These are phyloP conservation scores for Erodium moschatum DNA, from an alignment of 441 rosid species.

Conservation along the genomic window DNA sequence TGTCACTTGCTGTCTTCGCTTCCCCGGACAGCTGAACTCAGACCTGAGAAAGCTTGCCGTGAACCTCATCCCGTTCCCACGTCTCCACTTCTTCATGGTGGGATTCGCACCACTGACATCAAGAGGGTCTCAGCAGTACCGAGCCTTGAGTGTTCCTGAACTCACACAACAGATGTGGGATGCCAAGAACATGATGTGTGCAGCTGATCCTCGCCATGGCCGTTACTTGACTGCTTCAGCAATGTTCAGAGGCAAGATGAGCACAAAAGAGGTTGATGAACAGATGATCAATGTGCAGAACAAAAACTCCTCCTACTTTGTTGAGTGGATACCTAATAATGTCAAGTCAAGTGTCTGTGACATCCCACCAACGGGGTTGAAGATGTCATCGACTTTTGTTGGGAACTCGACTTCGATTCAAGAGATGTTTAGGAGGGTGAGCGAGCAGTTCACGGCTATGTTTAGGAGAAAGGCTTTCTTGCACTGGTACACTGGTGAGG, in stretches of 20 bases:
- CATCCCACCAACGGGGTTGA: slow-evolving; percentile 63
- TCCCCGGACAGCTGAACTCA: slow-evolving; percentile 76
- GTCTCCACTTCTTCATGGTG: slow-evolving; percentile 58
- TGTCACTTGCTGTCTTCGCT: slow-evolving; percentile 72
- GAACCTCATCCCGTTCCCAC: slow-evolving; percentile 67
- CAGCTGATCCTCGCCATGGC: too few relatives aligned
- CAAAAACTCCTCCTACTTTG: slow-evolving; percentile 75
- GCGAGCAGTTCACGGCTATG: too few relatives aligned
- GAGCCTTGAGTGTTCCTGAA: slow-evolving; percentile 63
- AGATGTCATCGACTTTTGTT: slow-evolving; percentile 67
- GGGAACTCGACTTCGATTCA: slow-evolving; percentile 61
- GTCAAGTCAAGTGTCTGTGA: slow-evolving; percentile 77
- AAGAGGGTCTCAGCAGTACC: slow-evolving; percentile 71
- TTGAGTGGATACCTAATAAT: slow-evolving; percentile 72
- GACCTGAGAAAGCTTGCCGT: slow-evolving; percentile 71
- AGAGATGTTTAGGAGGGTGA: slow-evolving; percentile 21
- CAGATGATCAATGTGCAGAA: slow-evolving; percentile 17
- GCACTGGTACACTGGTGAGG: too few relatives aligned
- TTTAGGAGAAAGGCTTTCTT: too few relatives aligned
- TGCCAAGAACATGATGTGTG: too few relatives aligned
- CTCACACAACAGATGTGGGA: slow-evolving; percentile 91
- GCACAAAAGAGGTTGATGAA: slow-evolving; percentile 19
- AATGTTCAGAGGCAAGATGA: slow-evolving; percentile 48
- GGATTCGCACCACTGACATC: slow-evolving; percentile 42
- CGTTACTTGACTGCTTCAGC: too few relatives aligned